phyloP scores from a whole-genome alignment of 164 flowering plant species.

The Liriodendron chinense region DNA sequence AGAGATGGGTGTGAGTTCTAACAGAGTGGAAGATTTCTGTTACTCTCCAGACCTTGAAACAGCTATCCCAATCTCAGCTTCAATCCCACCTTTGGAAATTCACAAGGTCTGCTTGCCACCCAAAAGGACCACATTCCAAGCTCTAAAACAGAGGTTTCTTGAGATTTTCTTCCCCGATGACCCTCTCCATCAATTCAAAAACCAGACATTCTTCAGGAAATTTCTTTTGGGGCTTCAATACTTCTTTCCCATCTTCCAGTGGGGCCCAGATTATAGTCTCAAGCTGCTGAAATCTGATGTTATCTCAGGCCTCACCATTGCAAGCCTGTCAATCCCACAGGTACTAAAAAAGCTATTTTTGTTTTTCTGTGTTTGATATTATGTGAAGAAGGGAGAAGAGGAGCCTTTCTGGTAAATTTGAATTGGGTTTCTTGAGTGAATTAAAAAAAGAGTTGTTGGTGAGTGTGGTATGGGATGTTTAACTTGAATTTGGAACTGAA shows the following conservation, averaged over 20 bases:
- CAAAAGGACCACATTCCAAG: slow-evolving; percentile 38
- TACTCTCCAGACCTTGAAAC: slow-evolving; percentile 26
- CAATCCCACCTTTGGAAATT: slow-evolving; percentile 25
- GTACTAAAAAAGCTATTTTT: slow-evolving; percentile 8
- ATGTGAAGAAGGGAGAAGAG: neutral
- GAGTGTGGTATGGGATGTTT: neutral
- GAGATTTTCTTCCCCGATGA: slow-evolving; percentile 95
- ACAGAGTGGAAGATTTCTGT: slow-evolving; percentile 41
- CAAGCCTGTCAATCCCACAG: slow-evolving; percentile 68
- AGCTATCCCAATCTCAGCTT: slow-evolving; percentile 11
- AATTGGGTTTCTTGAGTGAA: neutral
- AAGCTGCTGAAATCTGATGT: slow-evolving; percentile 44
- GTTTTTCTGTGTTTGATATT: neutral
- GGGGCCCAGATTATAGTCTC: slow-evolving; percentile 43
- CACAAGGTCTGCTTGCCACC: slow-evolving; percentile 77
- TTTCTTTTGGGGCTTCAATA: slow-evolving; percentile 59
- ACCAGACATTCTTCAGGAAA: slow-evolving; percentile 44
- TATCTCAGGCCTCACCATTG: slow-evolving; percentile 65
- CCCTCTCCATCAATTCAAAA: slow-evolving; percentile 66
- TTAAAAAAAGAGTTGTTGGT: neutral
- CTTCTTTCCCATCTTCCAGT: slow-evolving; percentile 73
- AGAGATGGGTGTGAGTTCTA: slow-evolving; percentile 48
- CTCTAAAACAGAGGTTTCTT: slow-evolving; percentile 49
- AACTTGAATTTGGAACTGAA: neutral
- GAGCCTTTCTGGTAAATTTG: neutral